phyloP scores from a whole-genome alignment of 495 filamentous ascomycete species.

The Penicillium paxilli region DNA sequence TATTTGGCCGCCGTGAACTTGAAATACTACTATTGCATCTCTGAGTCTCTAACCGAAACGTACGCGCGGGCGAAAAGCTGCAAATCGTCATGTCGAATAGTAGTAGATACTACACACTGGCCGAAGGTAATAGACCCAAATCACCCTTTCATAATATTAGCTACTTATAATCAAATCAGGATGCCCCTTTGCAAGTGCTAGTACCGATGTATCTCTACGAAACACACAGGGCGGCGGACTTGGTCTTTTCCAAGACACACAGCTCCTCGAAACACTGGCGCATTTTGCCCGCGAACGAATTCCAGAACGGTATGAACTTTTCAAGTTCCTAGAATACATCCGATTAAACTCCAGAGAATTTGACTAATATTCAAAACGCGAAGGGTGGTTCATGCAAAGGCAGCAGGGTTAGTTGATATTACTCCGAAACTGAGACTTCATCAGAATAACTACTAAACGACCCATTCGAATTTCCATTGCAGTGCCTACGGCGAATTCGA shows the following conservation, averaged over 20 bases:
- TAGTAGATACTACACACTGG: constrained; percentile 10
- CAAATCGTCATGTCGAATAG: too few species aligned
- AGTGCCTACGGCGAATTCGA: constrained; percentile 65
- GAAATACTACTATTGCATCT: too few species aligned
- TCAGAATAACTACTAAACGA: too few species aligned
- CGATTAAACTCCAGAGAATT: too few species aligned
- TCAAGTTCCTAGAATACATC: too few species aligned
- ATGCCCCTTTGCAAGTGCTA: constrained; percentile 29
- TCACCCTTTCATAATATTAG: too few species aligned
- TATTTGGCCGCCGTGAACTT: too few species aligned
- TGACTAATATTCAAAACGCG: too few species aligned
- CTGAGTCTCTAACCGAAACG: too few species aligned
- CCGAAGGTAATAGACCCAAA: background rate
- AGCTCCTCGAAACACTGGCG: constrained; percentile 48
- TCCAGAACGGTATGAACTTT: constrained; percentile 34
- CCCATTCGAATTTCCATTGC: background rate
- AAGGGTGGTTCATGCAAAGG: constrained; percentile 65
- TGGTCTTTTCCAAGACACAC: constrained; percentile 34
- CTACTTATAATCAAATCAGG: constrained; percentile 5
- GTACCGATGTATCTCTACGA: constrained; percentile 29
- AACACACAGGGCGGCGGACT: constrained; percentile 26
- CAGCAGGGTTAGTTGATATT: constrained; percentile 39
- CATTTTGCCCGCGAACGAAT: constrained; percentile 61
- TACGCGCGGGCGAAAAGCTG: too few species aligned
- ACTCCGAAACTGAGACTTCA: too few species aligned